phyloP scores from a whole-genome alignment of 1,284 basidiomycete species.

The Ceratobasidium sp. region DNA sequence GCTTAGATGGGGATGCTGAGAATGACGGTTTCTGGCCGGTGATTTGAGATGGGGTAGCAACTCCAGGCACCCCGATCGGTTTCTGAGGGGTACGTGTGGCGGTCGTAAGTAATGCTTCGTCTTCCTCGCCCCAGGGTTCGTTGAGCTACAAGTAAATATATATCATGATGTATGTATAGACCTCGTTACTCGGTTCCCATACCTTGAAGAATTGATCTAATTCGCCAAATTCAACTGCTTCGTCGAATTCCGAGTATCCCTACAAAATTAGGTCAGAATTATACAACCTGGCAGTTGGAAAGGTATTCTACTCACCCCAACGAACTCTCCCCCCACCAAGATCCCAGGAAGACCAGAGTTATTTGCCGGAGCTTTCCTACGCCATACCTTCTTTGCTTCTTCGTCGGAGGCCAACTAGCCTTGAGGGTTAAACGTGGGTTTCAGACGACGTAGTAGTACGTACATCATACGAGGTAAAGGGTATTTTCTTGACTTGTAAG shows the following conservation, averaged over 20 bases:
- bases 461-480: constrained; percentile 73
- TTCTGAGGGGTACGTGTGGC: constrained; percentile 57
- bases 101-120: constrained; percentile 58
- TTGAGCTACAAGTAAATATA: constrained; percentile 49
- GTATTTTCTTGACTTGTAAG: constrained; percentile 80
- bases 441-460: background rate
- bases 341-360: constrained; percentile 82
- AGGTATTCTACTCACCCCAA: constrained; percentile 54
- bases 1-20: constrained; percentile 51
- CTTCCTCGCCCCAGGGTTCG: constrained; percentile 65
- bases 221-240: constrained; percentile 77
- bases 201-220: constrained; percentile 69
- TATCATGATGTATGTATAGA: background rate
- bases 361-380: constrained; percentile 75
- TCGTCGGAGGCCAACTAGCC: constrained; percentile 73
- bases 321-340: constrained; percentile 71
- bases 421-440: constrained; percentile 3
- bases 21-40: constrained; percentile 66
- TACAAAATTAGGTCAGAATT: constrained; percentile 46
- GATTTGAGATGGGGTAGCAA: constrained; percentile 73
- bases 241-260: constrained; percentile 70
- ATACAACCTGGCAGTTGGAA: constrained; percentile 49
- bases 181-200: background rate
- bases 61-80: constrained; percentile 79
- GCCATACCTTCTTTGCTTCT: constrained; percentile 78